Evolutionary conservation across 225 moss, liverwort and hornwort genomes (phyloP).

Genomic region (Bryum argenteum): DNA sequence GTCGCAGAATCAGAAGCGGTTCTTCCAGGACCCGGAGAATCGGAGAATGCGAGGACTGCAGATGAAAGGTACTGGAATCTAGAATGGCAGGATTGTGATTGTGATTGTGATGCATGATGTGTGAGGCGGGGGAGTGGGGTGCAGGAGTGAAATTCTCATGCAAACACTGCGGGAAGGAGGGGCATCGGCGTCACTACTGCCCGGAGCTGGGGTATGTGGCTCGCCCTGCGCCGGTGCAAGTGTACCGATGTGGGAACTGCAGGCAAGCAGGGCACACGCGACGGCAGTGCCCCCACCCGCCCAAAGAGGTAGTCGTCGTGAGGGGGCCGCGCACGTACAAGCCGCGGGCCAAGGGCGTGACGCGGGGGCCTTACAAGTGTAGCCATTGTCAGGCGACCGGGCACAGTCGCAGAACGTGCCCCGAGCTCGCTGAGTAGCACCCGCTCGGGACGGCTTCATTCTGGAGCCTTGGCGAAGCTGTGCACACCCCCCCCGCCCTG

Average conservation of each 20-base stretch:
- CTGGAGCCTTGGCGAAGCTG: too few relatives aligned
- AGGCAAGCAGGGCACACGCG: conserved; percentile 56
- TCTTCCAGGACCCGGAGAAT: conserved; percentile 79
- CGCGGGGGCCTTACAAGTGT: conserved; percentile 39
- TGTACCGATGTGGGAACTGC: conserved; percentile 62
- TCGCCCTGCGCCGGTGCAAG: conserved; percentile 15
- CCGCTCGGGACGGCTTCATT: background rate
- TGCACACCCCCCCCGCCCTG: too few relatives aligned
- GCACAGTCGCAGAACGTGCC: conserved; percentile 39
- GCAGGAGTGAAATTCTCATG: conserved; percentile 73
- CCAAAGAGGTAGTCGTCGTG: background rate
- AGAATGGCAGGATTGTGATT: too few relatives aligned
- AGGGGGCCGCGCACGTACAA: conserved; percentile 5
- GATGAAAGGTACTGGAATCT: conserved; percentile 62
- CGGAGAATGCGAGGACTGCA: conserved; percentile 72
- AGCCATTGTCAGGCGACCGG: conserved; percentile 32
- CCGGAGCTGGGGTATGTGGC: conserved; percentile 64
- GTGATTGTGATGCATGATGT: too few relatives aligned
- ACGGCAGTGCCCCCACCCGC: conserved; percentile 42
- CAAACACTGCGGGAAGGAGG: conserved; percentile 69
- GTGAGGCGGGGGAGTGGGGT: background rate
- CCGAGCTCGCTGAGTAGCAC: conserved; percentile 4
- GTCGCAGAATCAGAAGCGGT: conserved; percentile 63
- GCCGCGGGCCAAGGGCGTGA: conserved; percentile 30
- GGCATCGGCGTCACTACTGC: conserved; percentile 71